Evolutionary conservation across 495 filamentous ascomycete species (phyloP).

Genomic region (Aspergillus sclerotiicarbonarius): DNA sequence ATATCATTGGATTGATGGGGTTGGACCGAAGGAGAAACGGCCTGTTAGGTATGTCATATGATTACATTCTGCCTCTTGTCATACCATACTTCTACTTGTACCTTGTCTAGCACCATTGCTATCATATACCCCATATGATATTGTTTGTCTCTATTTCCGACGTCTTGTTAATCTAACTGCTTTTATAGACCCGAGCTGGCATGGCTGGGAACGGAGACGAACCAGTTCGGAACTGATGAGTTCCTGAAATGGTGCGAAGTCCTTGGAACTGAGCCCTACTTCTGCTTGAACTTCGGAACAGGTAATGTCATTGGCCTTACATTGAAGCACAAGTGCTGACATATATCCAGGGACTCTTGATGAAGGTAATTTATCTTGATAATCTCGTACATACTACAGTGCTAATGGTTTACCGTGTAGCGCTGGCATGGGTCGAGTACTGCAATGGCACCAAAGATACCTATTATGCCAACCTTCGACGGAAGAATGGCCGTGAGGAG

Average conservation of each 20-base stretch:
- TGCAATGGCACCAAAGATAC: constrained; percentile 72
- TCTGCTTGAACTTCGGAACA: constrained; percentile 75
- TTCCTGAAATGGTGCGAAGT: constrained; percentile 76
- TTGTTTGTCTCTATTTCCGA: background rate
- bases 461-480: constrained; percentile 73
- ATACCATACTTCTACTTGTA: background rate
- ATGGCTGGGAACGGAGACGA: constrained; percentile 71
- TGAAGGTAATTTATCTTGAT: constrained; percentile 47
- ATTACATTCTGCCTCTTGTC: background rate
- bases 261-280: constrained; percentile 68
- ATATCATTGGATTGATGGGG: constrained; percentile 79
- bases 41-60: constrained; percentile 45
- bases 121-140: too few species aligned
- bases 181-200: constrained; percentile 64
- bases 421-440: constrained; percentile 77
- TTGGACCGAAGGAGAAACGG: constrained; percentile 66
- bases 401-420: constrained; percentile 22
- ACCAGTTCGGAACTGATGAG: constrained; percentile 79
- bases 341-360: constrained; percentile 57
- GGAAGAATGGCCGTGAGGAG: constrained; percentile 67
- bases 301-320: constrained; percentile 16
- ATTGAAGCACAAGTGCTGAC: background rate
- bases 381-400: background rate
- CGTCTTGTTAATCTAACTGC: background rate
- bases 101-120: background rate